These are phyloP conservation scores for Eucalyptus tenuipes DNA, from an alignment of 345 rosid genomes.

Conservation along the genomic window DNA sequence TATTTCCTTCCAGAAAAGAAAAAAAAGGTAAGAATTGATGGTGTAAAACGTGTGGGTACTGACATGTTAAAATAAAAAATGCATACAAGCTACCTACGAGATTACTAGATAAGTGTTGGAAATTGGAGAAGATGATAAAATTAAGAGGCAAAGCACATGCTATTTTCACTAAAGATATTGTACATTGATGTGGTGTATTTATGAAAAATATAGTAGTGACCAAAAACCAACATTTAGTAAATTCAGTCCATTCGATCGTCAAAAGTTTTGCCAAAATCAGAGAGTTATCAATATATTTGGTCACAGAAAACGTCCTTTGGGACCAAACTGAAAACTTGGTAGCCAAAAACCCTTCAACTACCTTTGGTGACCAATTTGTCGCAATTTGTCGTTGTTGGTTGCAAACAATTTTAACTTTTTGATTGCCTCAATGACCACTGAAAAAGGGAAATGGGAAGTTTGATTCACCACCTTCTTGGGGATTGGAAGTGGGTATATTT, in stretches of 20 bases:
- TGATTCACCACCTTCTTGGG: fast-evolving
- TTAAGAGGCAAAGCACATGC: neutral
- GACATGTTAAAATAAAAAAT: too few relatives aligned
- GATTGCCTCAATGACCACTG: fast-evolving
- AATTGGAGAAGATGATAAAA: neutral
- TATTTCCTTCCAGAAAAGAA: too few relatives aligned
- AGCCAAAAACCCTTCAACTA: neutral
- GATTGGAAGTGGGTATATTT: too few relatives aligned
- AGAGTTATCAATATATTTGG: neutral
- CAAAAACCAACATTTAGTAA: fast-evolving
- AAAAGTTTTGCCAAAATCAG: neutral
- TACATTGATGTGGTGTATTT: neutral
- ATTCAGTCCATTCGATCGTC: fast-evolving
- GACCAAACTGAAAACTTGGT: neutral
- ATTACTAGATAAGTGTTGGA: neutral
- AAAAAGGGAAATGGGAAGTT: too few relatives aligned
- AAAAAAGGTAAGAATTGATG: too few relatives aligned
- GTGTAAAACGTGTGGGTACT: too few relatives aligned
- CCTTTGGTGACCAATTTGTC: neutral
- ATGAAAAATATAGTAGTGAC: neutral
- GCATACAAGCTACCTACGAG: too few relatives aligned
- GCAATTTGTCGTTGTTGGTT: neutral
- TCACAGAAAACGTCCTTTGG: fast-evolving
- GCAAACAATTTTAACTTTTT: neutral
- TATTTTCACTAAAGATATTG: neutral